phyloP scores from a whole-genome alignment of 495 filamentous ascomycete species.

The Penicillium taxi region DNA sequence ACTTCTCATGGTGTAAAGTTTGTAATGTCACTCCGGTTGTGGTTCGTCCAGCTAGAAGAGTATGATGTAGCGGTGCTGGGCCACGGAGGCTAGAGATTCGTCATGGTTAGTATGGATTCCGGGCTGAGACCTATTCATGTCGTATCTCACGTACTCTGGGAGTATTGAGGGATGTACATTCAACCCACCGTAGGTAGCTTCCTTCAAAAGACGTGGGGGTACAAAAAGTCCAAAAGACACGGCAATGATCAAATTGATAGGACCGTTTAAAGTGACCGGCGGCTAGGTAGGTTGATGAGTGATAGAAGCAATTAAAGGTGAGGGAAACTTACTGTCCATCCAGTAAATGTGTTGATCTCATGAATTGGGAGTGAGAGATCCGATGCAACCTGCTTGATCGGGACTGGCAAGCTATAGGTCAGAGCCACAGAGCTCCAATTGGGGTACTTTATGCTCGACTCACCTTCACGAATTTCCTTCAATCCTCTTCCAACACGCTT shows the following conservation, averaged over 20 bases:
- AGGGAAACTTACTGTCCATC: slow-evolving; percentile 56
- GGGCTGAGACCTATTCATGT: no score
- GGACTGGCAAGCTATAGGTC: slow-evolving; percentile 46
- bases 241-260: slow-evolving; percentile 77
- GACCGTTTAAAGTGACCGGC: slow-evolving; percentile 40
- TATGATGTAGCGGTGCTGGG: slow-evolving; percentile 71
- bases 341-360: slow-evolving; percentile 67
- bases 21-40: slow-evolving; percentile 72
- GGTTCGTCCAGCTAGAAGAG: slow-evolving; percentile 50
- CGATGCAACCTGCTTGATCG: slow-evolving; percentile 59
- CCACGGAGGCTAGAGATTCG: slow-evolving; percentile 54
- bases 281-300: slow-evolving; percentile 38
- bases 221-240: slow-evolving; percentile 95
- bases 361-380: slow-evolving; percentile 59
- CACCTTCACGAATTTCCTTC: slow-evolving; percentile 64
- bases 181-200: slow-evolving; percentile 70
- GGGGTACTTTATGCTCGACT: not conserved
- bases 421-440: slow-evolving; percentile 8
- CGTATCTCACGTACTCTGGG: slow-evolving; percentile 64
- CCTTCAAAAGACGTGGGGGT: slow-evolving; percentile 62
- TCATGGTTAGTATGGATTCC: not conserved
- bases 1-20: slow-evolving; percentile 63
- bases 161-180: slow-evolving; percentile 95
- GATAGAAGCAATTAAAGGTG: not conserved
- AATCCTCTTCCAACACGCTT: slow-evolving; percentile 68